A percentile compares a stretch with the other conserved stretches of the same genome.
Conservation (phyloP, 495 filamentous ascomycete species). For the Rostrohypoxylon terebratum region DNA sequence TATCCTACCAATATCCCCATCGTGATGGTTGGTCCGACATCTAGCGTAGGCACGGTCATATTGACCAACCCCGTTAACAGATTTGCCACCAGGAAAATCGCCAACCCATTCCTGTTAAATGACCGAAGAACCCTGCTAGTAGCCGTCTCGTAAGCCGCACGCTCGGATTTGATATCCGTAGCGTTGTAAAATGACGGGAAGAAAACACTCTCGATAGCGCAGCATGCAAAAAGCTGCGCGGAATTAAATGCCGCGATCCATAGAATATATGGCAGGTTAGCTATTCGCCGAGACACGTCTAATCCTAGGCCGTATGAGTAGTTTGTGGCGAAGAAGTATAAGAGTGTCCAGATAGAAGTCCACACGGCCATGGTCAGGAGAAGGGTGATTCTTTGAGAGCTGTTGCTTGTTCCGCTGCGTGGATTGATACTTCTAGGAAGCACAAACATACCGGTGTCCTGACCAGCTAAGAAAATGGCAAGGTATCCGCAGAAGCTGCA, state of each 20-base stretch:
- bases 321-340: slow-evolving; percentile 75
- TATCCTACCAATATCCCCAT: slow-evolving; percentile 83
- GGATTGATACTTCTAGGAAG: slow-evolving; percentile 70
- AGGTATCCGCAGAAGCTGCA: slow-evolving; percentile 95
- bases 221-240: slow-evolving; percentile 80
- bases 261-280: slow-evolving; percentile 92
- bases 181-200: slow-evolving; percentile 78
- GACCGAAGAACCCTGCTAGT: slow-evolving; percentile 83
- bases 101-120: slow-evolving; percentile 89
- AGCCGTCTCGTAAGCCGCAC: slow-evolving; percentile 68
- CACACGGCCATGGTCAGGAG: slow-evolving; percentile 70
- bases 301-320: slow-evolving; percentile 76
- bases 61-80: slow-evolving; percentile 90
- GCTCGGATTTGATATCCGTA: slow-evolving; percentile 61
- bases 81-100: slow-evolving; percentile 89
- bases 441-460: slow-evolving; percentile 80
- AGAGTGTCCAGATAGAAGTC: slow-evolving; percentile 71
- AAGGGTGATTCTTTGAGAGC: slow-evolving; percentile 63
- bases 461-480: slow-evolving; percentile 92
- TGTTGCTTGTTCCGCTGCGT: slow-evolving; percentile 48
- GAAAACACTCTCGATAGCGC: slow-evolving; percentile 76
- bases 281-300: slow-evolving; percentile 85
- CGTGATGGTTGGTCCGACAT: slow-evolving; percentile 68
- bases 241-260: slow-evolving; percentile 94
- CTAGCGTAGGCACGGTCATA: slow-evolving; percentile 82